Conservation (phyloP, 1,284 basidiomycete species). For the Heterobasidion parviporum region DNA sequence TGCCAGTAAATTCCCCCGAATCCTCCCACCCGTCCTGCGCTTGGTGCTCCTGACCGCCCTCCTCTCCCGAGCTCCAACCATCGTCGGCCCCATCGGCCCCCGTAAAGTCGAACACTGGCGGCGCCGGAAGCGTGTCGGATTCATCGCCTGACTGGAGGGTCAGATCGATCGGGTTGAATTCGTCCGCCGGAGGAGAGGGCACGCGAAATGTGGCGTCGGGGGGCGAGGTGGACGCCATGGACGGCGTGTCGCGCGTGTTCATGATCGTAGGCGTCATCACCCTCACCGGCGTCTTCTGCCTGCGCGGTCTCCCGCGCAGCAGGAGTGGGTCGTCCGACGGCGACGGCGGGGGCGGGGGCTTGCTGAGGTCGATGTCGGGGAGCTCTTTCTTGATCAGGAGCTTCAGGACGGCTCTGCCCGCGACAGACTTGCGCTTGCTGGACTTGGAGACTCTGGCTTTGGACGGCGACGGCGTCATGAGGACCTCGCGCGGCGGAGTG, state of each 20-base stretch:
- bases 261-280: background rate
- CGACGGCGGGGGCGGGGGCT: slow-evolving; percentile 56
- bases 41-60: background rate
- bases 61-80: slow-evolving; percentile 25
- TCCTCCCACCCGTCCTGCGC: slow-evolving; percentile 17
- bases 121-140: slow-evolving; percentile 14
- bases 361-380: slow-evolving; percentile 51
- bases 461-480: slow-evolving; percentile 31
- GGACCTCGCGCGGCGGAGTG: slow-evolving; percentile 57
- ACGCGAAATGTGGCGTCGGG: background rate
- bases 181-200: slow-evolving; percentile 5
- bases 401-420: slow-evolving; percentile 19
- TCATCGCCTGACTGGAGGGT: background rate
- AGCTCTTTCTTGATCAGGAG: slow-evolving; percentile 49
- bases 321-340: slow-evolving; percentile 68
- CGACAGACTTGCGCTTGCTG: slow-evolving; percentile 25
- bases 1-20: slow-evolving; percentile 56
- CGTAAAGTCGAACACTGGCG: slow-evolving; percentile 21
- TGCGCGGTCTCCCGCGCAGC: slow-evolving; percentile 32
- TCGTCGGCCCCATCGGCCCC: slow-evolving; percentile 11
- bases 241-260: slow-evolving; percentile 8
- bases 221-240: slow-evolving; percentile 4
- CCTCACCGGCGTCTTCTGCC: slow-evolving; percentile 1
- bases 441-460: slow-evolving; percentile 22
- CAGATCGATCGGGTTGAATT: background rate